phyloP scores from a whole-genome alignment of 2,329 filamentous ascomycete species.

The Cladosporium cucumerinum region DNA sequence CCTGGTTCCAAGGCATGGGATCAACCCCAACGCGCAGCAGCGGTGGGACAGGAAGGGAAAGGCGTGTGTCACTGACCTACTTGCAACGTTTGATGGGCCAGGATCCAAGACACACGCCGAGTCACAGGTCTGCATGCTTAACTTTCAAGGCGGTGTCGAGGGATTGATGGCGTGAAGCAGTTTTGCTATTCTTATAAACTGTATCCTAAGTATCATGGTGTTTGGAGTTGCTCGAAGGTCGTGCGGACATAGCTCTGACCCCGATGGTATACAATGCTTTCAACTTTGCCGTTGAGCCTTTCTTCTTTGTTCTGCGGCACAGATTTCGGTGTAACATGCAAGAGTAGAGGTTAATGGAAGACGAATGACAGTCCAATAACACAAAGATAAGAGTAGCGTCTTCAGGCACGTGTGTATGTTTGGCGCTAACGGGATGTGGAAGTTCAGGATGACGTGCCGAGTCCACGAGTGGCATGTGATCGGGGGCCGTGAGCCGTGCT shows the following conservation, averaged over 20 bases:
- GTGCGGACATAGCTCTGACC: not conserved
- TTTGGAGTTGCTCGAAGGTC: not conserved
- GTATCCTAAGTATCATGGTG: not conserved
- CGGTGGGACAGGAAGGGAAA: not conserved
- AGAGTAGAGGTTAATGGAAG: not conserved
- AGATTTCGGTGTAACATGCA: not conserved
- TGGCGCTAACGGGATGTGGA: not conserved
- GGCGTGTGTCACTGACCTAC: not conserved
- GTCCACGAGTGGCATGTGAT: not conserved
- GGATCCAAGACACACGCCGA: not conserved
- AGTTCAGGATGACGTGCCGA: not conserved
- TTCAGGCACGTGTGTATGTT: slow-evolving; percentile 5
- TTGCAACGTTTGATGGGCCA: not conserved
- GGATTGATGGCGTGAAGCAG: not conserved
- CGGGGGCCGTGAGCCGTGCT: not conserved
- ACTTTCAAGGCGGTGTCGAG: not conserved
- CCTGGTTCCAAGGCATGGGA: not conserved
- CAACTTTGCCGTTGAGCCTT: not conserved
- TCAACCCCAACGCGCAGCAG: not conserved
- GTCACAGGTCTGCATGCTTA: not conserved
- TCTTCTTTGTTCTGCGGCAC: not conserved
- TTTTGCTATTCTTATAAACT: not conserved
- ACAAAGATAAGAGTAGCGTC: not conserved
- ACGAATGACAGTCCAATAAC: not conserved
- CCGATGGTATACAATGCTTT: not conserved